Evolutionary conservation across 1,139 yeast genomes (phyloP).

Genomic region (Ashbya aceris): DNA sequence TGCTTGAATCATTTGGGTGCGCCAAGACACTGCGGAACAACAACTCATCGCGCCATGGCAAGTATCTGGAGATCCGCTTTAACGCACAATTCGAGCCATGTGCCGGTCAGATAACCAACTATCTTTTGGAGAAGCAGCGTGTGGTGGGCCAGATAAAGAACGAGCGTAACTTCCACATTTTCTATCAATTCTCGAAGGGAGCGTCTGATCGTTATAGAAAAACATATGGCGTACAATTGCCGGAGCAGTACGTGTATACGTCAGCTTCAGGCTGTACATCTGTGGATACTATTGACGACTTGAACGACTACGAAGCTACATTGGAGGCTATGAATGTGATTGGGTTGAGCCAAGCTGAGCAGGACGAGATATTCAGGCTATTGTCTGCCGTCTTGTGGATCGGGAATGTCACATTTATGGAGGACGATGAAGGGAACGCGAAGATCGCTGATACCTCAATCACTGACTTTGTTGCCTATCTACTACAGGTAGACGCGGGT

Average conservation of each 20-base stretch:
- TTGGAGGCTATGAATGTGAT: constrained; percentile 78
- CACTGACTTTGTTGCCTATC: constrained; percentile 86
- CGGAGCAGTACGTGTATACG: constrained; percentile 86
- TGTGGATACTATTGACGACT: constrained; percentile 82
- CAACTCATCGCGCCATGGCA: constrained; percentile 96
- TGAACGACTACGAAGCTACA: constrained; percentile 70
- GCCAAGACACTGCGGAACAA: constrained; percentile 95
- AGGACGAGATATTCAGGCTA: constrained; percentile 80
- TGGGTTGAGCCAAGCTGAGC: constrained; percentile 74
- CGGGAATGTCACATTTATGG: constrained; percentile 81
- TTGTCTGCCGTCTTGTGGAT: constrained; percentile 87
- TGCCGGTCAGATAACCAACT: constrained; percentile 93
- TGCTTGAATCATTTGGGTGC: constrained; percentile 95
- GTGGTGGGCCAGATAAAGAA: constrained; percentile 87
- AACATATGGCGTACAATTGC: constrained; percentile 79
- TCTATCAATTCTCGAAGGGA: constrained; percentile 89
- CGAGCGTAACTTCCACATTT: constrained; percentile 95
- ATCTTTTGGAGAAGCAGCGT: constrained; percentile 86
- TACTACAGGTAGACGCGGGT: constrained; percentile 70
- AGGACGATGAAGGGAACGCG: constrained; percentile 83
- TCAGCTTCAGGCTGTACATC: constrained; percentile 77
- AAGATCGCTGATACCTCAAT: constrained; percentile 75
- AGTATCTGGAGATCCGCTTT: constrained; percentile 86
- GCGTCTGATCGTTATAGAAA: constrained; percentile 82
- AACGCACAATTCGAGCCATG: constrained; percentile 77